These are phyloP conservation scores for Cordyceps fumosorosea DNA, from an alignment of 2,329 filamentous ascomycete species.

Conservation along the genomic window DNA sequence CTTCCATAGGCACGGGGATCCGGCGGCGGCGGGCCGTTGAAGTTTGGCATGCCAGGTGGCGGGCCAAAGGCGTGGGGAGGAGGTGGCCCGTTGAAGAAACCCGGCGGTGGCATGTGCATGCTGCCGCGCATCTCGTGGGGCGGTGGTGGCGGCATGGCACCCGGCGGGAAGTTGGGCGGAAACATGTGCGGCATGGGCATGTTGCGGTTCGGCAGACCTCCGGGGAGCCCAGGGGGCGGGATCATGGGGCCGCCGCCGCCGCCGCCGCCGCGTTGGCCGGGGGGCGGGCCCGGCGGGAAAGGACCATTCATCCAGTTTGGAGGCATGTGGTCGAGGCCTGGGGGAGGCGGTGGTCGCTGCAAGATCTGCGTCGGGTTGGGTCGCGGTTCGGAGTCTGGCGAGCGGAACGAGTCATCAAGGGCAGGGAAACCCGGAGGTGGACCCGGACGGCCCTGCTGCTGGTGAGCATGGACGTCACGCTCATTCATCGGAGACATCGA, in stretches of 20 bases:
- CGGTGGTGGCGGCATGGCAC: constrained; percentile 41
- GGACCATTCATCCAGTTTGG: constrained; percentile 46
- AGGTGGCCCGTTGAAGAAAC: constrained; percentile 45
- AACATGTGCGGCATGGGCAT: constrained; percentile 53
- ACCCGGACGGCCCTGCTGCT: constrained; percentile 38
- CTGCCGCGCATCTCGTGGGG: constrained; percentile 44
- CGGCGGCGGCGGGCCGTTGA: constrained; percentile 44
- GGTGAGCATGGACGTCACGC: constrained; percentile 15
- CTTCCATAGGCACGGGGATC: constrained; percentile 42
- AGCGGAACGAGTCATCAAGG: constrained; percentile 47
- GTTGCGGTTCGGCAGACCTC: constrained; percentile 31
- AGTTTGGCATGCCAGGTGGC: constrained; percentile 49
- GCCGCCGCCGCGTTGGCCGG: constrained; percentile 20
- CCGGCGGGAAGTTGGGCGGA: constrained; percentile 53
- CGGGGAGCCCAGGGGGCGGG: constrained; percentile 51
- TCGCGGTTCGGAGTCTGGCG: constrained; percentile 35
- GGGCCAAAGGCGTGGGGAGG: constrained; percentile 46
- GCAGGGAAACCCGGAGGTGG: constrained; percentile 41
- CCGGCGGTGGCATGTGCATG: constrained; percentile 51
- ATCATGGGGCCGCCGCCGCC: constrained; percentile 44
- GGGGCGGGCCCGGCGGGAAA: constrained; percentile 27
- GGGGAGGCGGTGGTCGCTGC: constrained; percentile 50
- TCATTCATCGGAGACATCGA: constrained; percentile 6
- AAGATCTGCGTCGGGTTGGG: constrained; percentile 56
- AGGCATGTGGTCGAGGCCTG: constrained; percentile 55